Evolutionary conservation across 805 yeast species (phyloP).

Genomic region (Candida berthetii): DNA sequence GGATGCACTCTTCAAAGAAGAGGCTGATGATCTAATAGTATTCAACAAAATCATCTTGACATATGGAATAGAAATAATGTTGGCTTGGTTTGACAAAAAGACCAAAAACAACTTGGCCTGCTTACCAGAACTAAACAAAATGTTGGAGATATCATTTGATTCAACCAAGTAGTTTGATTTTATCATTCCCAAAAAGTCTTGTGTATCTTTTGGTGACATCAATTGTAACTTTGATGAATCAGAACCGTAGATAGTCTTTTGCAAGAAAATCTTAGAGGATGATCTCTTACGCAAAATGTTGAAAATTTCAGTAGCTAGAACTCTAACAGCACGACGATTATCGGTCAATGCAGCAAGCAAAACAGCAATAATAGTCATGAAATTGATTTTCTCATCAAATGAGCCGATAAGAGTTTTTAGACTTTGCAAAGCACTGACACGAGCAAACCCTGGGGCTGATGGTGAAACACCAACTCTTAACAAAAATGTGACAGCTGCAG

Average conservation of each 20-base stretch:
- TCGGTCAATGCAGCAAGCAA: slow-evolving; percentile 49
- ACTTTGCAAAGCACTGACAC: slow-evolving; percentile 41
- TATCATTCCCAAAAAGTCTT: slow-evolving; percentile 32
- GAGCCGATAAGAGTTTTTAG: slow-evolving; percentile 27
- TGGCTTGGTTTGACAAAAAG: slow-evolving; percentile 67
- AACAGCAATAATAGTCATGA: slow-evolving; percentile 55
- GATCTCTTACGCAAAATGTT: slow-evolving; percentile 30
- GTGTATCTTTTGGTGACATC: slow-evolving; percentile 63
- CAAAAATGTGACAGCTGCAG: slow-evolving; percentile 49
- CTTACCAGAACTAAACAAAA: slow-evolving; percentile 40
- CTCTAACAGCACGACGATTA: slow-evolving; percentile 43
- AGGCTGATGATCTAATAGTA: slow-evolving; percentile 31
- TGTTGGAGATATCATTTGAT: slow-evolving; percentile 34
- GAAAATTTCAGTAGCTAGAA: slow-evolving; percentile 31
- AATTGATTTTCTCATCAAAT: slow-evolving; percentile 30
- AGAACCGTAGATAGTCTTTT: slow-evolving; percentile 52
- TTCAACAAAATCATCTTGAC: slow-evolving; percentile 47
- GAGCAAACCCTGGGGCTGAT: slow-evolving; percentile 50
- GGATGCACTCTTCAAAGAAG: slow-evolving; percentile 31
- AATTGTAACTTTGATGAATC: slow-evolving; percentile 42
- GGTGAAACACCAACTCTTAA: slow-evolving; percentile 51
- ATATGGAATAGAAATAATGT: slow-evolving; percentile 40
- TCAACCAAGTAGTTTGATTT: slow-evolving; percentile 45
- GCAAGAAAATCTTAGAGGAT: slow-evolving; percentile 36
- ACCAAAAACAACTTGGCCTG: slow-evolving; percentile 56